A percentile compares a stretch with the other conserved stretches of the same genome.
Evolutionary conservation across 345 rosid genomes (phyloP).

Genomic region (Viola odorata): DNA sequence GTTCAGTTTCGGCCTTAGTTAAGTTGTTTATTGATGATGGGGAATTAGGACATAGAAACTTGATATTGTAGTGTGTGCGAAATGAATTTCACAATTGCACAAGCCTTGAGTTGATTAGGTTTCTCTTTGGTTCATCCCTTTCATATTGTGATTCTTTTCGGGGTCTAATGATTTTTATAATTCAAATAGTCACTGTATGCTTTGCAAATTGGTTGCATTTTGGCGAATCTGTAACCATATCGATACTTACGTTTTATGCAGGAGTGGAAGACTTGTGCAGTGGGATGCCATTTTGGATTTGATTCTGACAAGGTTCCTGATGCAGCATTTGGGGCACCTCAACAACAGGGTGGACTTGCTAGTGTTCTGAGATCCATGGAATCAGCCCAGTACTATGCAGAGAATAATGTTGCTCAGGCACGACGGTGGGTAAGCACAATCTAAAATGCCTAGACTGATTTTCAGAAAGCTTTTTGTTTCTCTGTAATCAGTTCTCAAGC

Average conservation of each 20-base stretch:
- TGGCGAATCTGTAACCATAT: no score
- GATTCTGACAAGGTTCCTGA: slow-evolving; percentile 39
- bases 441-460: slow-evolving; percentile 21
- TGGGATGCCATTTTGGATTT: slow-evolving; percentile 64
- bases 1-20: neutral
- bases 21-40: neutral
- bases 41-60: neutral
- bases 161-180: neutral
- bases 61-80: neutral
- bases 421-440: slow-evolving; percentile 99
- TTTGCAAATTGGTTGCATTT: no score
- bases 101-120: no score
- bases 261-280: slow-evolving; percentile 64
- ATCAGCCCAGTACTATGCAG: slow-evolving; percentile 71
- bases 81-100: no score
- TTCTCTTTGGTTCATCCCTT: no score
- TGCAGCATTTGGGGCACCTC: slow-evolving; percentile 58
- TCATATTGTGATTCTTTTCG: no score
- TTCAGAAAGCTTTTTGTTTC: neutral
- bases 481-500: slow-evolving; percentile 1
- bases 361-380: slow-evolving; percentile 84
- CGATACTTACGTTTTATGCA: slow-evolving; percentile 11
- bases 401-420: slow-evolving; percentile 64
- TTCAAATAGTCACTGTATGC: neutral
- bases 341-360: slow-evolving; percentile 30